A percentile compares a stretch with the other conserved stretches of the same genome.
phyloP scores from a whole-genome alignment of 208 protist genomes.

The Crithidia fasciculata region DNA sequence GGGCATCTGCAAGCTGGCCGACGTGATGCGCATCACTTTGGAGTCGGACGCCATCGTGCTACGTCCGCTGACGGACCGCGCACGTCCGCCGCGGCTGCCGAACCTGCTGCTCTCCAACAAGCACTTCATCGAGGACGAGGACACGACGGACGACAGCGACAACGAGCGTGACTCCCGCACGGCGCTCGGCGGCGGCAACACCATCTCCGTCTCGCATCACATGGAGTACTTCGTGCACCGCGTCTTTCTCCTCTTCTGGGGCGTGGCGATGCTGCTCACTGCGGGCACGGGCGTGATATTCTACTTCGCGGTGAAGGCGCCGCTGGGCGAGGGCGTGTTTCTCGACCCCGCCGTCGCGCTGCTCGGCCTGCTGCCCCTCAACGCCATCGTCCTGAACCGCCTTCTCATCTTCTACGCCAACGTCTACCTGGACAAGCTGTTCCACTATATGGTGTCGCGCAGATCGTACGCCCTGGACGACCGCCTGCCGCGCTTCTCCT shows the following conservation, averaged over 20 bases:
- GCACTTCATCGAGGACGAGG: constrained; percentile 71
- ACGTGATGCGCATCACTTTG: constrained; percentile 79
- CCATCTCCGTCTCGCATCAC: constrained; percentile 78
- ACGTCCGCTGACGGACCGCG: constrained; percentile 65
- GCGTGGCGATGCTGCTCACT: constrained; percentile 56
- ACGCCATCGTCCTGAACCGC: constrained; percentile 83
- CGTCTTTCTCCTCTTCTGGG: constrained; percentile 76
- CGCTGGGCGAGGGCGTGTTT: constrained; percentile 72
- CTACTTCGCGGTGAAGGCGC: constrained; percentile 38
- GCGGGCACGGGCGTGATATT: constrained; percentile 51
- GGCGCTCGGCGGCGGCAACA: constrained; percentile 65
- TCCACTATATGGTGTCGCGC: constrained; percentile 77
- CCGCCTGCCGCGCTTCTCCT: constrained; percentile 80
- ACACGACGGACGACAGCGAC: constrained; percentile 86
- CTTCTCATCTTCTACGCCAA: constrained; percentile 86
- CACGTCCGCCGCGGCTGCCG: constrained; percentile 72
- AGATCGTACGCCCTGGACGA: constrained; percentile 71
- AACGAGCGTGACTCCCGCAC: constrained; percentile 73
- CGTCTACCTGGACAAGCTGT: constrained; percentile 82
- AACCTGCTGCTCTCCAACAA: constrained; percentile 55
- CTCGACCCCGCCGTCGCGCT: constrained; percentile 74
- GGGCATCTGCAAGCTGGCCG: constrained; percentile 82
- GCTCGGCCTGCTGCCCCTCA: constrained; percentile 83
- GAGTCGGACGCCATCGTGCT: constrained; percentile 80
- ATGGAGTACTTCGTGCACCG: constrained; percentile 89